Percentiles rank a stretch among this genome's conserved stretches.
Evolutionary conservation across 805 yeast genomes (phyloP).

Genomic region (Scheffersomyces stipitis): DNA sequence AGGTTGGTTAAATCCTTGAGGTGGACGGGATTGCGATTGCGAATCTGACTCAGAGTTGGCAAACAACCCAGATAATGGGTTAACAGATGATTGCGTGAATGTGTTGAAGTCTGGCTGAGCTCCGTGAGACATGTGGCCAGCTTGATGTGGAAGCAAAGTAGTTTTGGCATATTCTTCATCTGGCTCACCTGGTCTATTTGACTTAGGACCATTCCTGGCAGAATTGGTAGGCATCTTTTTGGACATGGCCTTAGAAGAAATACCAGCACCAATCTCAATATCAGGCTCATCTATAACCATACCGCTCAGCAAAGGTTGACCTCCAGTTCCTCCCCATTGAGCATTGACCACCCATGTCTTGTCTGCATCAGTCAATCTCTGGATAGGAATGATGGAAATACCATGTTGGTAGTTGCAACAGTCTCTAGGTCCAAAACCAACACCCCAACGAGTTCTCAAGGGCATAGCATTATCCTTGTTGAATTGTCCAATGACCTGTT

Average conservation of each 20-base stretch:
- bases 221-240: constrained; percentile 91
- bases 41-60: constrained; percentile 16
- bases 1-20: constrained; percentile 2
- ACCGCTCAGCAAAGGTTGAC: constrained; percentile 74
- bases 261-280: constrained; percentile 93
- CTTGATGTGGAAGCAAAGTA: constrained; percentile 24
- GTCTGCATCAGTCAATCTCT: constrained; percentile 92
- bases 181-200: constrained; percentile 65
- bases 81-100: constrained; percentile 32
- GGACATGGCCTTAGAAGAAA: constrained; percentile 87
- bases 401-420: constrained; percentile 96
- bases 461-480: constrained; percentile 62
- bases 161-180: constrained; percentile 41
- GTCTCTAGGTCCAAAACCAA: constrained; percentile 98
- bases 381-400: constrained; percentile 79
- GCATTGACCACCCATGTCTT: constrained; percentile 84
- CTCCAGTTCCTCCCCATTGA: constrained; percentile 97
- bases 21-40: constrained; percentile 8
- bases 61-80: constrained; percentile 53
- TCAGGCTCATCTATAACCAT: constrained; percentile 94
- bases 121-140: constrained; percentile 29
- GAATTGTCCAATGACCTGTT: constrained; percentile 70
- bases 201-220: constrained; percentile 80
- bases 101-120: constrained; percentile 37
- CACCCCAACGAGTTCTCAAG: constrained; percentile 96